Conservation (phyloP, 805 yeast species). For the Candida jianshihensis region DNA sequence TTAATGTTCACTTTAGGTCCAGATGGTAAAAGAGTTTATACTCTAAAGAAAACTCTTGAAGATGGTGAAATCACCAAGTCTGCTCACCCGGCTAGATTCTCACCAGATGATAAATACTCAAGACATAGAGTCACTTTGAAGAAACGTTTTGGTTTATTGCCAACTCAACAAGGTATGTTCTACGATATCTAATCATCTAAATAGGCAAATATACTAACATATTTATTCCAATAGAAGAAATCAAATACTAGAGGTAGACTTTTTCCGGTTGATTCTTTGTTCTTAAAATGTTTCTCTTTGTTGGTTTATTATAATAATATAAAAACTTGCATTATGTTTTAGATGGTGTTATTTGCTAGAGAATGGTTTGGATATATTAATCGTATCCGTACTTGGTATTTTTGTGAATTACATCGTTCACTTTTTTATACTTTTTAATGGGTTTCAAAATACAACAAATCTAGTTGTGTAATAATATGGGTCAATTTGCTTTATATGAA, state of each 20-base stretch:
- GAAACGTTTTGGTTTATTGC: constrained; percentile 86
- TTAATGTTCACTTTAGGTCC: constrained; percentile 94
- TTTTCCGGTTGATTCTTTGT: too few relatives aligned
- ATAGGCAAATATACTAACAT: constrained; percentile 1
- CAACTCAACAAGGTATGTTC: constrained; percentile 55
- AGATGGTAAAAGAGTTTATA: constrained; percentile 94
- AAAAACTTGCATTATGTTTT: too few relatives aligned
- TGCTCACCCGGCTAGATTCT: constrained; percentile 99
- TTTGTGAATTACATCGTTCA: too few relatives aligned
- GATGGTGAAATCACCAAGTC: constrained; percentile 94
- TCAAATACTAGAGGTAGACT: constrained; percentile 7
- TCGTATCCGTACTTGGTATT: too few relatives aligned
- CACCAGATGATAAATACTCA: constrained; percentile 99
- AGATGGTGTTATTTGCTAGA: too few relatives aligned
- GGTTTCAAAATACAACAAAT: not conserved
- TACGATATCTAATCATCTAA: not conserved
- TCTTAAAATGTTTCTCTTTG: too few relatives aligned
- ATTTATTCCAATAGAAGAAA: not conserved
- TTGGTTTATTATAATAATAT: too few relatives aligned
- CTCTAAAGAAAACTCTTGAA: constrained; percentile 74
- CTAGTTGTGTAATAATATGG: constrained; percentile 3
- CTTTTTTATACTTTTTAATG: not conserved
- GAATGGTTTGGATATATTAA: too few relatives aligned
- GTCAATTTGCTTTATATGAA: too few relatives aligned
- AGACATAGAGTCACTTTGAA: constrained; percentile 97